Evolutionary conservation across 768 basidiomycete genomes (phyloP), one percentile per base, ranked within the genome.

Genomic region (Nidularia pulvinata): DNA sequence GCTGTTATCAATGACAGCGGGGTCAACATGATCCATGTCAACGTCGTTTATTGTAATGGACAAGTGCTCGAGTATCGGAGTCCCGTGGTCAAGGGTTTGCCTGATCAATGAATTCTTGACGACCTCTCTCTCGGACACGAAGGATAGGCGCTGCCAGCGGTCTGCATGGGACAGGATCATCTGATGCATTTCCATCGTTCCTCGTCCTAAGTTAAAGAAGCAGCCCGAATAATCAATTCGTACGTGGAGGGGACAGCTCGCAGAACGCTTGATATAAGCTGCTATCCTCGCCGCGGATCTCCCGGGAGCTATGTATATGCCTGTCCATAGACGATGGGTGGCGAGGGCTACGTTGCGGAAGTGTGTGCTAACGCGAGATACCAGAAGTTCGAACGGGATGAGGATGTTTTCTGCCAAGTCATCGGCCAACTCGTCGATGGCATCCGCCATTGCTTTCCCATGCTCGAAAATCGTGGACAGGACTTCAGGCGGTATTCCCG

Each of bases 291-390:
- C 63, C 2, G 57, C 33, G 0, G 59, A 55, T 25, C 49, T 61
- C 5, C 35, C 46, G 1, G 65, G 57, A 22, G 60, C 47, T 19
- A 78, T 58, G 14, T 60, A 55, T 50, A 81, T 70, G 13, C 55
- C 57, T 2, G 64, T 65, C 80, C 80, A 82, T n/a, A 82, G 69
- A 1, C 52, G 48, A 1, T 68, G 69, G 4, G 73, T 73, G 13
- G 52, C 55, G 34, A 78, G 47, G 2, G 78, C 77, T 2, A 77
- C 62, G 13, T 62, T 49, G 45, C 78, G 74, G 55, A 77, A 76
- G 50, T 64, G 58, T 4, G 61, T 62, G 58, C 66, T 71, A 36
- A 78, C 74, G 47, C 78, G 76, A 7, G 74, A 72, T 7, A 73
- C 60, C 3, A 68, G 45, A 42, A 77, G 50, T 52, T 78, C 75